These are phyloP conservation scores for Aspergillus flavus DNA, from an alignment of 2,329 filamentous ascomycete genomes.

Conservation along the genomic window DNA sequence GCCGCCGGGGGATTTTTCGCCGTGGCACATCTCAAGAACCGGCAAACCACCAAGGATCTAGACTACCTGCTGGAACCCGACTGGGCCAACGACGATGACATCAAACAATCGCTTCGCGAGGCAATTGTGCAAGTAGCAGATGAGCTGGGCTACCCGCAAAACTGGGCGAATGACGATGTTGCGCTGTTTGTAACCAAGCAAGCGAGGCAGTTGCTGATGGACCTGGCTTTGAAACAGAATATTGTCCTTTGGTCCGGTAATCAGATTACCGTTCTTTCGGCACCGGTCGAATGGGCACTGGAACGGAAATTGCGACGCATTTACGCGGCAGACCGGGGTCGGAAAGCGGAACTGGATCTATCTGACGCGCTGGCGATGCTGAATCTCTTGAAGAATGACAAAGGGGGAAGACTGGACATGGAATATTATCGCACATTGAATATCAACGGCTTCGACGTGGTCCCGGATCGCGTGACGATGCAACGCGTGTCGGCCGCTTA, in stretches of 20 bases:
- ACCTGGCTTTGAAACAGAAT: conserved; percentile 25
- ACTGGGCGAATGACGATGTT: conserved; percentile 16
- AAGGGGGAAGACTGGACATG: conserved; percentile 26
- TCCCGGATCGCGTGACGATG: conserved; percentile 33
- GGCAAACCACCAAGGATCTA: conserved; percentile 12
- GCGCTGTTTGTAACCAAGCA: conserved; percentile 14
- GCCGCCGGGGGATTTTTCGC: conserved; percentile 16
- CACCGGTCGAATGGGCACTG: conserved; percentile 39
- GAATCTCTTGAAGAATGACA: conserved; percentile 26
- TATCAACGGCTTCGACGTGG: conserved; percentile 30
- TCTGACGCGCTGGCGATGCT: conserved; percentile 34
- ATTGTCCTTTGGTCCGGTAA: conserved; percentile 34
- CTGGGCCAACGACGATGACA: conserved; percentile 12
- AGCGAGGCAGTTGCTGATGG: conserved; percentile 7
- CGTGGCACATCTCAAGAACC: conserved; percentile 13
- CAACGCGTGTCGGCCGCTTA: conserved; percentile 32
- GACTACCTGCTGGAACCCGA: conserved; percentile 16
- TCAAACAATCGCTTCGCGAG: conserved; percentile 9
- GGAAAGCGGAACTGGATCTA: conserved; percentile 32
- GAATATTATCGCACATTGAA: conserved; percentile 32
- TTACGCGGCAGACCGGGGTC: conserved; percentile 22
- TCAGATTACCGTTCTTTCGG: conserved; percentile 33
- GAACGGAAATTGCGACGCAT: conserved; percentile 39
- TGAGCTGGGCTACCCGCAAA: conserved; percentile 6
- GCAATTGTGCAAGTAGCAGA: conserved; percentile 10